Base-by-base conservation (phyloP, 805 yeast species). In the Saccharomycopsis vini region DNA sequence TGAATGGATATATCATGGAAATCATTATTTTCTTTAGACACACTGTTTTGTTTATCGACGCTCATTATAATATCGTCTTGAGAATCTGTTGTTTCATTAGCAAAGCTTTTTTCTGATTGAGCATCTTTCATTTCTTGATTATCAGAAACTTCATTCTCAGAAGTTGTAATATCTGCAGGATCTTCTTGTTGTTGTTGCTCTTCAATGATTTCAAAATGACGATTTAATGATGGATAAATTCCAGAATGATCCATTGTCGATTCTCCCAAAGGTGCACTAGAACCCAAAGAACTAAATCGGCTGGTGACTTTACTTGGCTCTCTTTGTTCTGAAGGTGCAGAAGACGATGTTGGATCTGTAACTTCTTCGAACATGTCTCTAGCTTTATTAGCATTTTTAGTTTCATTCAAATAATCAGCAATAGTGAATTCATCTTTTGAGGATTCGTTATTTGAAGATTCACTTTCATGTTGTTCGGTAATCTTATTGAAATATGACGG, bases 191-290 rank as follows among this genome's bases (percentile, higher is more conserved):
- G n/a, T n/a, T n/a, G 6, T 5, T 33, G 7, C 22, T 33, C 36
- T 6, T 33, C 36, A 19, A 7, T 7, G 6, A 16, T 18, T 16
- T 33, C 23, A 13, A 7, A 5, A 18, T 19, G 5, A 18, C n/a
- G 6, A 18, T 16, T 18, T 18, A 5, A 4, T 6, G 4, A 15
- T 15, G 42, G 21, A 23, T 32, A 35, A 4, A 26, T 18, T 21
- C 33, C 35, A n/a, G 43, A 34, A 15, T 36, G 32, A 22, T 36
- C 44, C 39, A 31, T 39, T 5, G 51, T 48, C 4, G 47, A 42
- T 30, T 48, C 51, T 6, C 51, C 51, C 19, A 48, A 37, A 9
- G 51, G 51, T 7, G 39, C 44, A 36, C 43, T 31, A 20, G 46
- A 41, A 5, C 41, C 51, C 19, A 45, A 16, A 16, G 49, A 45